Conservation (phyloP, 805 yeast genomes). For the Zygosaccharomyces gambellarensis region DNA sequence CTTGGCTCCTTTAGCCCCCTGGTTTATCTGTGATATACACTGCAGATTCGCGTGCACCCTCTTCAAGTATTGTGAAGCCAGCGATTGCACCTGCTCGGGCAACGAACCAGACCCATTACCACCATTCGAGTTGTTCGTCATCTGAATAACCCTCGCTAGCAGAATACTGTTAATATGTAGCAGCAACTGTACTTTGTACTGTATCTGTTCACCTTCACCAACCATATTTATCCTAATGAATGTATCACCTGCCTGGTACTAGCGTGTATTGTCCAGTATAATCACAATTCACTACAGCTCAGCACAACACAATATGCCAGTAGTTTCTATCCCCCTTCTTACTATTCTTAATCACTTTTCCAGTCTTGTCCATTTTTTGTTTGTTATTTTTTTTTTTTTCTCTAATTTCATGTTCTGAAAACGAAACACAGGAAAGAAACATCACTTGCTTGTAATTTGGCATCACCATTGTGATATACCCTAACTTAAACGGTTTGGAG, state of each 20-base stretch:
- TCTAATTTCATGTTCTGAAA: too few species aligned
- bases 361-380: too few species aligned
- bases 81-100: constrained; percentile 26
- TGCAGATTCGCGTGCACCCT: constrained; percentile 35
- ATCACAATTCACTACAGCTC: too few species aligned
- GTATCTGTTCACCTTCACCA: constrained; percentile 26
- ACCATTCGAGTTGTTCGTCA: constrained; percentile 23
- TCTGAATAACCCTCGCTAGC: constrained; percentile 25
- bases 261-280: too few species aligned
- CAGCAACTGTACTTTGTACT: constrained; percentile 34
- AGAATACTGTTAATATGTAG: constrained; percentile 34
- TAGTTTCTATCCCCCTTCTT: too few species aligned
- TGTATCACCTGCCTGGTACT: neutral
- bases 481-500: too few species aligned
- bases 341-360: too few species aligned
- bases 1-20: constrained; percentile 25
- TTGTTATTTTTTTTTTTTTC: too few species aligned
- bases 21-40: constrained; percentile 35
- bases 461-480: too few species aligned
- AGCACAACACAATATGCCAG: too few species aligned
- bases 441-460: too few species aligned
- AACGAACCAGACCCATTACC: constrained; percentile 12
- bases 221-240: neutral
- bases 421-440: too few species aligned
- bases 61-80: constrained; percentile 30